Evolutionary conservation across 1,284 basidiomycete species (phyloP).

Genomic region (Gastroboletus turbinatus): DNA sequence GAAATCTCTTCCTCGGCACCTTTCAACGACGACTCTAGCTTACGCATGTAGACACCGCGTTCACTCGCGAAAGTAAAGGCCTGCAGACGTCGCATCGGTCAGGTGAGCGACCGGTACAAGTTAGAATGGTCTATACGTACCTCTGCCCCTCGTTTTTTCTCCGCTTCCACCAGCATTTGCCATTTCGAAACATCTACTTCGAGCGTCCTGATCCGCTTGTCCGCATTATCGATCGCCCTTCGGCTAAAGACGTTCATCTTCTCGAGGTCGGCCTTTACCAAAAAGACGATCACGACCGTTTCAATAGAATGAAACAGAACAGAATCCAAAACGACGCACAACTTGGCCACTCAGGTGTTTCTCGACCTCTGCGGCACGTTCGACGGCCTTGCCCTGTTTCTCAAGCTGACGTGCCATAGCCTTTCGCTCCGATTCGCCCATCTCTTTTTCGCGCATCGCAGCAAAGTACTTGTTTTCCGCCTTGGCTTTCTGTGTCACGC

Average conservation of each 20-base stretch:
- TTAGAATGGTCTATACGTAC: constrained; percentile 15
- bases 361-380: constrained; percentile 69
- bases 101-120: constrained; percentile 16
- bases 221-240: constrained; percentile 42
- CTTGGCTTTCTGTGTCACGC: constrained; percentile 72
- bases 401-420: constrained; percentile 65
- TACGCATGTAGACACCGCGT: constrained; percentile 27
- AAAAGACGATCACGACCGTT: not conserved
- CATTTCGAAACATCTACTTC: constrained; percentile 34
- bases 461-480: constrained; percentile 95
- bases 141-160: constrained; percentile 38
- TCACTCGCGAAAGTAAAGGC: constrained; percentile 27
- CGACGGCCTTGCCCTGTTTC: constrained; percentile 78
- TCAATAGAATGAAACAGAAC: not conserved
- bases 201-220: constrained; percentile 37
- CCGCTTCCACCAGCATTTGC: constrained; percentile 37
- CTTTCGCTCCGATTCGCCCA: constrained; percentile 76
- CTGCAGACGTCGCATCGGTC: constrained; percentile 11
- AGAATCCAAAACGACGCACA: constrained; percentile 38
- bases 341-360: constrained; percentile 56
- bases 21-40: constrained; percentile 22
- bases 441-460: constrained; percentile 88
- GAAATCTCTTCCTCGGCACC: constrained; percentile 30
- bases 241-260: constrained; percentile 46
- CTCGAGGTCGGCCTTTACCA: constrained; percentile 47